Conservation (phyloP, 2,329 filamentous ascomycete genomes). For the Talaromyces sp. region DNA sequence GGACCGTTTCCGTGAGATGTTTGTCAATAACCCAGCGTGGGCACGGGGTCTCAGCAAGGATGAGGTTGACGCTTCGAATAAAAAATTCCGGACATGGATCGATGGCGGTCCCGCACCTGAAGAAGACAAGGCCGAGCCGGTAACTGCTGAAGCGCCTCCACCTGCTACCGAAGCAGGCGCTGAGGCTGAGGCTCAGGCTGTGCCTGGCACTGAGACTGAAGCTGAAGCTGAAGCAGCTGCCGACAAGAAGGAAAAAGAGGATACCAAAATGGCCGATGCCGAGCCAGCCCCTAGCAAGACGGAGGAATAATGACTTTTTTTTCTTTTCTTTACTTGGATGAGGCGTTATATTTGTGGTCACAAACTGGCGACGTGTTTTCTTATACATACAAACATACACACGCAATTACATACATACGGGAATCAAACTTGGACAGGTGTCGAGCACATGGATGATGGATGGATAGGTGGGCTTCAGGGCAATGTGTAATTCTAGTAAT, state of each 20-base stretch:
- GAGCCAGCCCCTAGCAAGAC: constrained; percentile 18
- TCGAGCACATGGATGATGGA: neutral
- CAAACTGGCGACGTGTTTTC: neutral
- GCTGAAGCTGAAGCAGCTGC: neutral
- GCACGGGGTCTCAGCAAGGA: constrained; percentile 46
- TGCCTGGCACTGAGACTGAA: constrained; percentile 6
- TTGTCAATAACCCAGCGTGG: constrained; percentile 49
- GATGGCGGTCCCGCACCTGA: constrained; percentile 22
- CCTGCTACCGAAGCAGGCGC: neutral
- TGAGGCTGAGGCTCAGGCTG: neutral
- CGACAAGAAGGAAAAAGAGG: constrained; percentile 16
- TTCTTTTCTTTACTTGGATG: constrained; percentile 1
- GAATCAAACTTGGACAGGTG: neutral
- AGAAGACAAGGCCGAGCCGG: constrained; percentile 15
- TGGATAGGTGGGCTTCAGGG: neutral
- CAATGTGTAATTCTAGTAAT: neutral
- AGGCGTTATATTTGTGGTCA: neutral
- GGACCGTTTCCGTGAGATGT: constrained; percentile 47
- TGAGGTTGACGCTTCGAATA: constrained; percentile 44
- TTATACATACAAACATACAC: neutral
- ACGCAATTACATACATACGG: neutral
- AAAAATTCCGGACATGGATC: constrained; percentile 44
- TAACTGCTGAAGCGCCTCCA: neutral
- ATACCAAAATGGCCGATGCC: constrained; percentile 32
- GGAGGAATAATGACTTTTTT: constrained; percentile 15